These are phyloP conservation scores for Pugionium cornutum DNA, from an alignment of 345 rosid species.

Conservation along the genomic window DNA sequence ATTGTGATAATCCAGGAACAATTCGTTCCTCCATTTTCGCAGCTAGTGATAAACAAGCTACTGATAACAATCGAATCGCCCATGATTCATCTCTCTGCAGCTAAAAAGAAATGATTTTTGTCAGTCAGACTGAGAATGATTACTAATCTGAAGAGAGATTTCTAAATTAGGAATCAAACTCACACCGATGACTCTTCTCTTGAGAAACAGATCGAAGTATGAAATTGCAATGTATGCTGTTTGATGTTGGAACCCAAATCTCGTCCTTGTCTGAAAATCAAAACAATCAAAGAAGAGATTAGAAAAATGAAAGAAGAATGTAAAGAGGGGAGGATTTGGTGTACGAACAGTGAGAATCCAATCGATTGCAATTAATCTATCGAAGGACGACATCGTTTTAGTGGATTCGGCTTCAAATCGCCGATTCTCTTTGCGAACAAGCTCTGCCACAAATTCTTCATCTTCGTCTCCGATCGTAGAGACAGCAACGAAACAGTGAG, in stretches of 20 bases:
- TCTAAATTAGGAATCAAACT: conserved; percentile 16
- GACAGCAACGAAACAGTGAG: too few relatives aligned
- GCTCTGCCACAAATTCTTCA: conserved; percentile 47
- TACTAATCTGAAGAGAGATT: too few relatives aligned
- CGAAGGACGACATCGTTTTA: conserved; percentile 35
- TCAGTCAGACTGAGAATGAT: too few relatives aligned
- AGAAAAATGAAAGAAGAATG: not conserved
- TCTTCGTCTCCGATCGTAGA: conserved; percentile 41
- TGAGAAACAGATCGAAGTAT: conserved; percentile 71
- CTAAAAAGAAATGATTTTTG: not conserved
- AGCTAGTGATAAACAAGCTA: conserved; percentile 78
- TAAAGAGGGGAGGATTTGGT: too few relatives aligned
- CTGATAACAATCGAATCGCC: conserved; percentile 68
- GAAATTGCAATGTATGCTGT: conserved; percentile 72
- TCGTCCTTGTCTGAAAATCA: conserved; percentile 53
- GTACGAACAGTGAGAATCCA: conserved; percentile 75
- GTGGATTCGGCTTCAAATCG: conserved; percentile 32
- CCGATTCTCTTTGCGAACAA: conserved; percentile 44
- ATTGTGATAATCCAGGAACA: conserved; percentile 64
- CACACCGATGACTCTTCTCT: conserved; percentile 64
- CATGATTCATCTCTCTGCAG: conserved; percentile 66
- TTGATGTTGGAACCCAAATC: conserved; percentile 62
- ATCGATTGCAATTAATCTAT: conserved; percentile 65
- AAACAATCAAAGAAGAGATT: not conserved
- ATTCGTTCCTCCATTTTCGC: conserved; percentile 82